These are phyloP conservation scores for Gossypium davidsonii DNA, from an alignment of 441 rosid genomes.

Conservation along the genomic window DNA sequence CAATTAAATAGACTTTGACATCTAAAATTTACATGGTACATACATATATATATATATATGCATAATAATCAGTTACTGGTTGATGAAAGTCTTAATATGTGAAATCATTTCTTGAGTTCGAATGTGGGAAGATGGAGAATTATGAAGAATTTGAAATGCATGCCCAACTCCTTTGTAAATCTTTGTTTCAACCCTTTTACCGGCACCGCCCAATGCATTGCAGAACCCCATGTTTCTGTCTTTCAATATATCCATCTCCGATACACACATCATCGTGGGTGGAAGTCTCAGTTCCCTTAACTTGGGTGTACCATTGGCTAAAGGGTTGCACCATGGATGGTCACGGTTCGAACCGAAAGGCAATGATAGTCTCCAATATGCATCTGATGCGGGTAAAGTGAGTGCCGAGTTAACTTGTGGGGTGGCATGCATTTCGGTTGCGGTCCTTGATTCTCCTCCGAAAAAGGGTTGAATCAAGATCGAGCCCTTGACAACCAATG, in stretches of 20 bases:
- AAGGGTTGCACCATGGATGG: slow-evolving; percentile 68
- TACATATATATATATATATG: neutral
- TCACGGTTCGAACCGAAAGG: slow-evolving; percentile 46
- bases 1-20: neutral
- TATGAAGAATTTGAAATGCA: slow-evolving; percentile 64
- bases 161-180: slow-evolving; percentile 70
- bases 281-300: slow-evolving; percentile 30
- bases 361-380: slow-evolving; percentile 57
- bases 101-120: slow-evolving; percentile 57
- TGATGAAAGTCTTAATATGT: slow-evolving; percentile 53
- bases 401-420: slow-evolving; percentile 37
- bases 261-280: slow-evolving; percentile 46
- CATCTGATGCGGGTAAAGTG: slow-evolving; percentile 41
- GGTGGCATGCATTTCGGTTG: slow-evolving; percentile 35
- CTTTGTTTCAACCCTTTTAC: slow-evolving; percentile 47
- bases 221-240: slow-evolving; percentile 57
- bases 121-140: slow-evolving; percentile 40
- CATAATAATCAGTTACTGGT: slow-evolving; percentile 11
- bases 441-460: slow-evolving; percentile 50
- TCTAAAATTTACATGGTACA: neutral
- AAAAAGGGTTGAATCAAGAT: slow-evolving; percentile 60
- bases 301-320: slow-evolving; percentile 18
- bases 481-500: slow-evolving; percentile 35
- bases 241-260: slow-evolving; percentile 62
- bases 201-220: slow-evolving; percentile 35